Conservation (phyloP, 2,329 filamentous ascomycete species). For the Aschersonia sp. region DNA sequence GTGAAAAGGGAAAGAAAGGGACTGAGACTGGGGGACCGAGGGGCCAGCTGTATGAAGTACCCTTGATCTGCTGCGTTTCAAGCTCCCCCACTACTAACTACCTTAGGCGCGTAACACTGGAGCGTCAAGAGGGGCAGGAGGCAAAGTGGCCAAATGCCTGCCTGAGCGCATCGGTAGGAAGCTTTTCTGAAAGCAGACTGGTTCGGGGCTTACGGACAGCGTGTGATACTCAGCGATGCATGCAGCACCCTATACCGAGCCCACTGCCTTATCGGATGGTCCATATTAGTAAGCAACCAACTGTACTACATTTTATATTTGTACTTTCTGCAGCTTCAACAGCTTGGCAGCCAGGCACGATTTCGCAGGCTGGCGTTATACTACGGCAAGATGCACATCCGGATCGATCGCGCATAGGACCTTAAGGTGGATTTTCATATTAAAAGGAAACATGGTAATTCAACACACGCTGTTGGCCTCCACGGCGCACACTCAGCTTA, state of each 20-base stretch:
- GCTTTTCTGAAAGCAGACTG: slow-evolving; percentile 3
- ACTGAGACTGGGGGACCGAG: background rate
- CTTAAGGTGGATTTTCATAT: too few relatives aligned
- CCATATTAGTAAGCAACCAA: background rate
- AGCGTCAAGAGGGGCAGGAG: background rate
- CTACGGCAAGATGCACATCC: too few relatives aligned
- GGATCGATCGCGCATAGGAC: too few relatives aligned
- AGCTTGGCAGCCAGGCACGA: too few relatives aligned
- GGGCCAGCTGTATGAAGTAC: slow-evolving; percentile 4
- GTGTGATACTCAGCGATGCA: background rate
- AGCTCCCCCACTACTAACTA: slow-evolving; percentile 7
- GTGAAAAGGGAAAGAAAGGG: slow-evolving; percentile 3
- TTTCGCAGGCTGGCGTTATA: too few relatives aligned
- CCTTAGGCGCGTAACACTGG: background rate
- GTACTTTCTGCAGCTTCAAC: too few relatives aligned
- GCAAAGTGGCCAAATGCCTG: too few relatives aligned
- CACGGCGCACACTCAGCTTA: too few relatives aligned
- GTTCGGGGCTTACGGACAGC: background rate
- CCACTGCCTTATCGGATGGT: background rate
- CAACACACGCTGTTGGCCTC: too few relatives aligned
- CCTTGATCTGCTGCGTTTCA: slow-evolving; percentile 5
- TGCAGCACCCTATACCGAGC: background rate
- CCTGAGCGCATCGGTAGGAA: too few relatives aligned
- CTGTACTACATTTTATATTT: too few relatives aligned
- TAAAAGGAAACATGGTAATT: too few relatives aligned